These are phyloP conservation scores for Coemansia guatemalensis DNA, from an alignment of 192 early-diverging fungal species.

Conservation along the genomic window DNA sequence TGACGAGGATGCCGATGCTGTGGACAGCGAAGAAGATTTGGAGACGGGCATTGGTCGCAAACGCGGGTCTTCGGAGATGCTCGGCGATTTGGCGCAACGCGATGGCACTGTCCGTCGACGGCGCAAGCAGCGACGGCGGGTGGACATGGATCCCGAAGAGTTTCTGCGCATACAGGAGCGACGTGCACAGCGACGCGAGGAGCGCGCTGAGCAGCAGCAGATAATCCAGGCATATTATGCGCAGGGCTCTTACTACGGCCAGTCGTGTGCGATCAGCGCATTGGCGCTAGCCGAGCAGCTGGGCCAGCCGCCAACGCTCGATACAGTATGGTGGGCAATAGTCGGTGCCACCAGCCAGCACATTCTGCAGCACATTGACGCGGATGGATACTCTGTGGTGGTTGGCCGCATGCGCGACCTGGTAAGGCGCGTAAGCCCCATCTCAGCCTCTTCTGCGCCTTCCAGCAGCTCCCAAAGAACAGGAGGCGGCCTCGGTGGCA, in stretches of 20 bases:
- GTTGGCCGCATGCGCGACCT: conserved; percentile 69
- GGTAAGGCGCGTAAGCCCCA: conserved; percentile 59
- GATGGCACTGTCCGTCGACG: background rate
- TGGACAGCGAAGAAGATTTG: conserved; percentile 14
- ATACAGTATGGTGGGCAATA: conserved; percentile 86
- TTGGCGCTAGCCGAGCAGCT: conserved; percentile 77
- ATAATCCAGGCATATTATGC: conserved; percentile 78
- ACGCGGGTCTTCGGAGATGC: conserved; percentile 13
- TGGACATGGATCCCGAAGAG: conserved; percentile 48
- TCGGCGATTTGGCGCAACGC: conserved; percentile 5
- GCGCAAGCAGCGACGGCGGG: conserved; percentile 11
- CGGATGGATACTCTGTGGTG: conserved; percentile 62
- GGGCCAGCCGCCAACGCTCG: conserved; percentile 60
- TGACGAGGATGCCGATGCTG: conserved; percentile 7
- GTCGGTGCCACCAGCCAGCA: conserved; percentile 80
- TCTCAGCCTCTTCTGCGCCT: background rate
- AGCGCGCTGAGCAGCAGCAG: conserved; percentile 37
- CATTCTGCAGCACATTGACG: conserved; percentile 69
- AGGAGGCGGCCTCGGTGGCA: background rate
- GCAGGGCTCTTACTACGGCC: conserved; percentile 75
- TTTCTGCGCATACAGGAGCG: conserved; percentile 48
- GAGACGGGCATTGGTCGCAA: conserved; percentile 4
- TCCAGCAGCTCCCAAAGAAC: background rate
- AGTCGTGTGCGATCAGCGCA: conserved; percentile 68
- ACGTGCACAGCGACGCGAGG: conserved; percentile 28